A percentile compares a stretch with the other conserved stretches of the same genome.
Evolutionary conservation across 2,329 filamentous ascomycete species (phyloP).

Genomic region (Parasarocladium wereldwijsianum): DNA sequence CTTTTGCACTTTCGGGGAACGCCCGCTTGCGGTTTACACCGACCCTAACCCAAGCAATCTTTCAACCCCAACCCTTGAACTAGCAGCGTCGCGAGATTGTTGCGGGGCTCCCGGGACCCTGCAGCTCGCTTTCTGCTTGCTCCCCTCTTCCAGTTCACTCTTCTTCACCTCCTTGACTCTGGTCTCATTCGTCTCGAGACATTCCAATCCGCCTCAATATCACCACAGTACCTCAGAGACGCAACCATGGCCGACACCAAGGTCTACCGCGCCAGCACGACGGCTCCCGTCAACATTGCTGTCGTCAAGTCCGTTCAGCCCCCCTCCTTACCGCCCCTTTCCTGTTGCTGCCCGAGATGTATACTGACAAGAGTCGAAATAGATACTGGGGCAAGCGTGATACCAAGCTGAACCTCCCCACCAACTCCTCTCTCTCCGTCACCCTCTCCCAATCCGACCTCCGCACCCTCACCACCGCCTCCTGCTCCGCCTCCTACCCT

Average conservation of each 20-base stretch:
- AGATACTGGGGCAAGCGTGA: slow-evolving; percentile 95
- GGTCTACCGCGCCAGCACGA: slow-evolving; percentile 86
- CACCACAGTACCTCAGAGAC: slow-evolving; percentile 9
- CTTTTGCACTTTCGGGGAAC: too few species aligned
- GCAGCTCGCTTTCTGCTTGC: too few species aligned
- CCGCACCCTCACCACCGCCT: slow-evolving; percentile 89
- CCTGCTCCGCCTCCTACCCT: slow-evolving; percentile 60
- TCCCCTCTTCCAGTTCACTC: slow-evolving; percentile 3
- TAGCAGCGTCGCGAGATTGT: too few species aligned
- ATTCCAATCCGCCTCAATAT: neutral
- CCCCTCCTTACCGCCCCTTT: neutral
- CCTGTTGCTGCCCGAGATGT: slow-evolving; percentile 1
- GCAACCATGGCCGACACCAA: slow-evolving; percentile 33
- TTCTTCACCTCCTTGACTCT: neutral
- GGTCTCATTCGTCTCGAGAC: neutral
- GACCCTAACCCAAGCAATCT: too few species aligned
- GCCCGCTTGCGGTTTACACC: too few species aligned
- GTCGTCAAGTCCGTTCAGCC: slow-evolving; percentile 66
- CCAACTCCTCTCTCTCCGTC: slow-evolving; percentile 93
- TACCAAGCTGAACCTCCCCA: slow-evolving; percentile 83
- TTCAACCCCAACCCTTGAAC: too few species aligned
- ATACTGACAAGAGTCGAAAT: slow-evolving; percentile 4
- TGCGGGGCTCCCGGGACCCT: too few species aligned
- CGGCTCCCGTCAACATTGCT: slow-evolving; percentile 93
- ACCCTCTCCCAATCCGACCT: slow-evolving; percentile 90